These are phyloP conservation scores for Fusarium sp. DNA, from an alignment of 2,329 filamentous ascomycete genomes.

Conservation along the genomic window DNA sequence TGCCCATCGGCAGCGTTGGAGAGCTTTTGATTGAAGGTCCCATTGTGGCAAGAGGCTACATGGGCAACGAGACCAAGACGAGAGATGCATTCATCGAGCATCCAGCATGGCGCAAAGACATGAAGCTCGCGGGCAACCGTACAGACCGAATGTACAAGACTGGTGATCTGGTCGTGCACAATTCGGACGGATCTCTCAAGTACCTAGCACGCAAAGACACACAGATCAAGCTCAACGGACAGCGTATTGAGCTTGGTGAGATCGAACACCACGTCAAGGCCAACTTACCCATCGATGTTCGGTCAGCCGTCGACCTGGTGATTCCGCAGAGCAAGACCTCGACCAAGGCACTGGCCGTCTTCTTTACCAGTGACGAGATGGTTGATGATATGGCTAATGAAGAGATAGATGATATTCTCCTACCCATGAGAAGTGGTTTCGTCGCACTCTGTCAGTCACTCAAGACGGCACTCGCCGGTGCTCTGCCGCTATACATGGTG, in stretches of 20 bases:
- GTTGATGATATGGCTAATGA: not conserved
- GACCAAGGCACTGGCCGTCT: slow-evolving; percentile 35
- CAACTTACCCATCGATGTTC: slow-evolving; percentile 54
- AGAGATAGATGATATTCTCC: not conserved
- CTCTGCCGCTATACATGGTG: slow-evolving; percentile 53
- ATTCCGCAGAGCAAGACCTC: slow-evolving; percentile 48
- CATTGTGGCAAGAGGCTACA: slow-evolving; percentile 29
- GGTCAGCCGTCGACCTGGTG: slow-evolving; percentile 60
- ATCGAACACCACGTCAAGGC: slow-evolving; percentile 58
- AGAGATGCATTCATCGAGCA: slow-evolving; percentile 37
- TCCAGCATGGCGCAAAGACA: slow-evolving; percentile 59
- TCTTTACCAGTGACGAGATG: slow-evolving; percentile 23
- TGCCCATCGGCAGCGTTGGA: slow-evolving; percentile 10
- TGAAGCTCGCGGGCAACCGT: not conserved
- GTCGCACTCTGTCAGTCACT: slow-evolving; percentile 12
- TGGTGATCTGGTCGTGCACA: slow-evolving; percentile 60
- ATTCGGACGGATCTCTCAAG: slow-evolving; percentile 54
- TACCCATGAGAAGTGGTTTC: slow-evolving; percentile 18
- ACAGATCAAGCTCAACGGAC: slow-evolving; percentile 70
- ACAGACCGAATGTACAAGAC: slow-evolving; percentile 56
- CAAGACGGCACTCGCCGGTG: slow-evolving; percentile 17
- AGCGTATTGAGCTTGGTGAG: slow-evolving; percentile 61
- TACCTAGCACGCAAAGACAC: slow-evolving; percentile 66
- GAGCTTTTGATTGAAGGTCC: slow-evolving; percentile 32
- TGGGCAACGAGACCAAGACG: slow-evolving; percentile 21